phyloP scores from a whole-genome alignment of 1,139 yeast genomes.

The Meyerozyma athensensis region DNA sequence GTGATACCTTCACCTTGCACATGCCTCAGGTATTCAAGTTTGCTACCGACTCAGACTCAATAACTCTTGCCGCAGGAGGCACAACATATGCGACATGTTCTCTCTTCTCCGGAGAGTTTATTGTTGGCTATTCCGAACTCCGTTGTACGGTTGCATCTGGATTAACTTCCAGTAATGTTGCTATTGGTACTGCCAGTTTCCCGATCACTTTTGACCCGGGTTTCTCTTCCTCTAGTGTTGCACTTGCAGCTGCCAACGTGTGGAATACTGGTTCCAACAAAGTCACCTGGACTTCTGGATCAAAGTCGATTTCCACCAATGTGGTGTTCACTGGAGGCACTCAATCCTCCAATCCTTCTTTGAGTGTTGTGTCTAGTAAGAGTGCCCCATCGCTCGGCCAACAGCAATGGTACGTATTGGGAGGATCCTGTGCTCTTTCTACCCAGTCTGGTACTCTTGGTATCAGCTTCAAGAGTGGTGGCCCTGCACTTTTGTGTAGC shows the following conservation, averaged over 20 bases:
- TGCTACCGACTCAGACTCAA: constrained; percentile 14
- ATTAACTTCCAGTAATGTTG: constrained; percentile 12
- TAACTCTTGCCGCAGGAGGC: constrained; percentile 16
- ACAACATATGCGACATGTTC: constrained; percentile 24
- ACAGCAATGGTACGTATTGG: background rate
- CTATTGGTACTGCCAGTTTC: constrained; percentile 6
- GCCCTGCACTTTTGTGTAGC: constrained; percentile 1
- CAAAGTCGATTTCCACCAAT: constrained; percentile 29
- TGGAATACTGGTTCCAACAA: constrained; percentile 2
- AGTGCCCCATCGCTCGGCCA: background rate
- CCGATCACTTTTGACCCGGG: constrained; percentile 7
- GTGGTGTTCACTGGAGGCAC: constrained; percentile 21
- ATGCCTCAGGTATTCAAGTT: constrained; percentile 31
- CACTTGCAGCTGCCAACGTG: constrained; percentile 2
- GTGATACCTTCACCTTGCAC: constrained; percentile 28
- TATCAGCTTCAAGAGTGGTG: constrained; percentile 5
- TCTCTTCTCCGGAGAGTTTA: constrained; percentile 19
- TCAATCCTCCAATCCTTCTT: background rate
- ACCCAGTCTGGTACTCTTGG: background rate
- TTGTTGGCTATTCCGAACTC: constrained; percentile 20
- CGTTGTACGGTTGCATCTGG: constrained; percentile 19
- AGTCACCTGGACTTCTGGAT: constrained; percentile 22
- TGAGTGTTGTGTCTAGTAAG: constrained; percentile 7
- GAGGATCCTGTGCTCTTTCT: background rate
- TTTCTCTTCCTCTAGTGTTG: background rate